Percentiles rank a stretch among this genome's conserved stretches.
phyloP scores from a whole-genome alignment of 2,329 filamentous ascomycete genomes.

The Cryphonectria carpinicola region DNA sequence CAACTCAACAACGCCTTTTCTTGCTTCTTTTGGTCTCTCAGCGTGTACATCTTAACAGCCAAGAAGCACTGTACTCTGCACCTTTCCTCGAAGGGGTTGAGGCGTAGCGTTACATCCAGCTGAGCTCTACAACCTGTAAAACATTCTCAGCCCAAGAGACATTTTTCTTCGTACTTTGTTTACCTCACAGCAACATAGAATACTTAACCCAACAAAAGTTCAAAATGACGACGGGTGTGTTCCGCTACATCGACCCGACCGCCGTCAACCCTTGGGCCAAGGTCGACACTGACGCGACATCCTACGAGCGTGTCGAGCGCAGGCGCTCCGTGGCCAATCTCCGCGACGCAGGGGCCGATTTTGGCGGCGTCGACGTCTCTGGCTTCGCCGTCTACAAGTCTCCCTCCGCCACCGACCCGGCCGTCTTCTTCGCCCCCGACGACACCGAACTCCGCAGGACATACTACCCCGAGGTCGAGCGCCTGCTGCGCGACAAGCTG shows the following conservation, averaged over 20 bases:
- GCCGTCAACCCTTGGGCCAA: conserved; percentile 66
- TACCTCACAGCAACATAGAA: too few species aligned
- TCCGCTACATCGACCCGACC: conserved; percentile 64
- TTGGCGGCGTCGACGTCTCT: conserved; percentile 59
- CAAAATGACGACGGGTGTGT: conserved; percentile 35
- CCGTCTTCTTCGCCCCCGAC: conserved; percentile 52
- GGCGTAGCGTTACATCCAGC: too few species aligned
- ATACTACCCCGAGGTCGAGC: conserved; percentile 67
- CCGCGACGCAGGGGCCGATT: conserved; percentile 52
- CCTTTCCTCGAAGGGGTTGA: too few species aligned
- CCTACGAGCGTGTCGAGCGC: conserved; percentile 52
- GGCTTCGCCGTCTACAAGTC: conserved; percentile 61
- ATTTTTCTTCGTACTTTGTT: too few species aligned
- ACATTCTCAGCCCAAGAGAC: too few species aligned
- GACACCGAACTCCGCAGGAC: conserved; percentile 56
- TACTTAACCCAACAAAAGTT: too few species aligned
- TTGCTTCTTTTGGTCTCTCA: too few species aligned
- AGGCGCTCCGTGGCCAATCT: conserved; percentile 57
- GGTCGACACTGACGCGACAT: conserved; percentile 63
- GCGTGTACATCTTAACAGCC: too few species aligned
- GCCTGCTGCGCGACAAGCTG: conserved; percentile 57
- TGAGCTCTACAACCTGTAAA: too few species aligned
- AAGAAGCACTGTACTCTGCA: too few species aligned
- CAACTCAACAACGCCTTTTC: too few species aligned
- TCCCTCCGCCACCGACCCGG: conserved; percentile 52